A percentile compares a stretch with the other conserved stretches of the same genome.
Evolutionary conservation across 352 stramenopile species (phyloP).

Genomic region (Phytophthora sansomeana): DNA sequence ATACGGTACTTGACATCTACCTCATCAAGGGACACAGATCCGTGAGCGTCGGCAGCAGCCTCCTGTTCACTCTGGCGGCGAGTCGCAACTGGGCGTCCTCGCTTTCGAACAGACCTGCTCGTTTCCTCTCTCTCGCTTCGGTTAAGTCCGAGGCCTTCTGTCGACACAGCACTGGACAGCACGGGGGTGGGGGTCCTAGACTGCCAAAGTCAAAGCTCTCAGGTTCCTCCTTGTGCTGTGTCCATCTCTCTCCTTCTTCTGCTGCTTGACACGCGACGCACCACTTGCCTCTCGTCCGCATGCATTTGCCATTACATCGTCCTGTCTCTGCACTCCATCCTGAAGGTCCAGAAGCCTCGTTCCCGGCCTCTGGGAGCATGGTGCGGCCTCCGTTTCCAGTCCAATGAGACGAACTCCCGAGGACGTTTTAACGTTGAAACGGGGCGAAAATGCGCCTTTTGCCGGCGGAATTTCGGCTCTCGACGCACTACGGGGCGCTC

Average conservation of each 20-base stretch:
- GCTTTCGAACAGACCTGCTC: constrained; percentile 5
- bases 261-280: constrained; percentile 14
- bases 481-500: too few relatives aligned
- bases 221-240: constrained; percentile 1
- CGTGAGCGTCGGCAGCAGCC: constrained; percentile 3
- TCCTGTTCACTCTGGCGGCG: background rate
- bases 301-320: constrained; percentile 7
- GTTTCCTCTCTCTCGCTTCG: constrained; percentile 27
- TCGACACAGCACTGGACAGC: constrained; percentile 39
- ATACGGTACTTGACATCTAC: constrained; percentile 24
- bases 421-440: too few relatives aligned
- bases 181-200: constrained; percentile 41
- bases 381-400: constrained; percentile 4
- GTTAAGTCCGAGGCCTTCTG: constrained; percentile 51
- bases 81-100: background rate
- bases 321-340: constrained; percentile 11
- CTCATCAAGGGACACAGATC: constrained; percentile 22
- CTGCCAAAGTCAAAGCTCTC: constrained; percentile 37
- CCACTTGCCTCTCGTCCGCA: background rate
- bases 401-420: constrained; percentile 29
- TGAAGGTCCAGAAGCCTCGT: constrained; percentile 1
- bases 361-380: constrained; percentile 13
- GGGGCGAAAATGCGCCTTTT: constrained; percentile 1
- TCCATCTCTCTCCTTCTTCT: background rate
- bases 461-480: background rate